phyloP scores from a whole-genome alignment of 2,329 filamentous ascomycete genomes.

The Didymella lethalis region DNA sequence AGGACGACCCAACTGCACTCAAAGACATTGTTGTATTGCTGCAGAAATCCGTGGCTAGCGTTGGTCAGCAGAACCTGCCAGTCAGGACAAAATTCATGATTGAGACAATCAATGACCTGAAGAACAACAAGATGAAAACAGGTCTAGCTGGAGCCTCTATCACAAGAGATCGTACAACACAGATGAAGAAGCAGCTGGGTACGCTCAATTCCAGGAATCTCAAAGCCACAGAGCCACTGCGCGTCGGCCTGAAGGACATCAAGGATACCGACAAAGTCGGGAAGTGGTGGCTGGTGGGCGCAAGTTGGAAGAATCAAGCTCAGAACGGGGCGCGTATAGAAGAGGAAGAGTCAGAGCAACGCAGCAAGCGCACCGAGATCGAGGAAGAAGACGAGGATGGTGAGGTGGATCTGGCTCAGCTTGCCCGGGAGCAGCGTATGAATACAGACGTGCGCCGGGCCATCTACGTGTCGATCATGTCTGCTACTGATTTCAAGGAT shows the following conservation, averaged over 20 bases:
- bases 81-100: conserved; percentile 97
- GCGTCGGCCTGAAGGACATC: conserved; percentile 83
- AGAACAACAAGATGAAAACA: conserved; percentile 89
- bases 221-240: conserved; percentile 80
- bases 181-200: conserved; percentile 88
- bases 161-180: conserved; percentile 80
- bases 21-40: conserved; percentile 88
- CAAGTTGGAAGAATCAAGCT: conserved; percentile 73
- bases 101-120: conserved; percentile 91
- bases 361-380: conserved; percentile 15
- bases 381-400: conserved; percentile 37
- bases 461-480: conserved; percentile 94
- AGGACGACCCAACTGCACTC: conserved; percentile 85
- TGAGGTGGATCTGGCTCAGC: conserved; percentile 70
- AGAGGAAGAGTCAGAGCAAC: conserved; percentile 45
- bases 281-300: conserved; percentile 98
- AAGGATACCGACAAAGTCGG: conserved; percentile 83
- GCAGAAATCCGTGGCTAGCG: conserved; percentile 72
- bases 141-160: conserved; percentile 74
- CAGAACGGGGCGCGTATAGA: conserved; percentile 51
- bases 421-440: conserved; percentile 84
- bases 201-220: conserved; percentile 73
- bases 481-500: conserved; percentile 82
- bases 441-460: conserved; percentile 85
- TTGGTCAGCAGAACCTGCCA: conserved; percentile 75